Evolutionary conservation across 2,329 filamentous ascomycete species (phyloP), one percentile per base, ranked within the genome.

Genomic region (Aspergillus candidus): DNA sequence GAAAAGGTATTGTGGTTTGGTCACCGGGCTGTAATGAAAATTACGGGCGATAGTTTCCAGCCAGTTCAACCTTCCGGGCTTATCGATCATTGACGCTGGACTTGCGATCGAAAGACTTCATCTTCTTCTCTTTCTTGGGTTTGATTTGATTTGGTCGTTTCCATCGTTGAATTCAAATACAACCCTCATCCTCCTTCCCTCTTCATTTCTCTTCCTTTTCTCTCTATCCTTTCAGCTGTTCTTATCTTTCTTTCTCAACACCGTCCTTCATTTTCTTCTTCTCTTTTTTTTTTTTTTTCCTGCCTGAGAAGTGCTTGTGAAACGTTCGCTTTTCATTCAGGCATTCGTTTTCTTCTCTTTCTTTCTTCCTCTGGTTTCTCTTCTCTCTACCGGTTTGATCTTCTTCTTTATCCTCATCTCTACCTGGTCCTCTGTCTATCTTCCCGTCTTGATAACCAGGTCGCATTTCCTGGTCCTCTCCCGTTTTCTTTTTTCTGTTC

Each of bases 401-500:
- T 18, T 43, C 6, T 40, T 32, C 34, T 43, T 34, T n/a, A 33
- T 2, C 22, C 22, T 27, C 22, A 8, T 27, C 22, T 27, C 22
- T 27, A 7, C 22, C 2, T 5, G 6, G 22, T 8, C 2, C 22
- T 27, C 22, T 27, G 8, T 27, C 10, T 7, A 10, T 8, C 7
- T 10, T 27, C 22, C 22, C 22, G 18, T 27, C 22, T 8, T 27
- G 27, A 32, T 38, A 43, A 43, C 38, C 31, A 40, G 38, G 38
- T 35, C 41, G 34, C 17, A 17, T 22, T 52, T 54, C 54, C 44
- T 45, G 38, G 37, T 44, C 48, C 22, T 7, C 7, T 27, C 22
- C 22, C 22, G 22, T 46, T 37, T 39, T 53, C 44, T 39, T 35
- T 49, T 52, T 53, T 56, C 56, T 22, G 34, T 32, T 31, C 31